These are phyloP conservation scores for Epichloe gansuensis DNA, from an alignment of 2,329 filamentous ascomycete species.

Conservation along the genomic window DNA sequence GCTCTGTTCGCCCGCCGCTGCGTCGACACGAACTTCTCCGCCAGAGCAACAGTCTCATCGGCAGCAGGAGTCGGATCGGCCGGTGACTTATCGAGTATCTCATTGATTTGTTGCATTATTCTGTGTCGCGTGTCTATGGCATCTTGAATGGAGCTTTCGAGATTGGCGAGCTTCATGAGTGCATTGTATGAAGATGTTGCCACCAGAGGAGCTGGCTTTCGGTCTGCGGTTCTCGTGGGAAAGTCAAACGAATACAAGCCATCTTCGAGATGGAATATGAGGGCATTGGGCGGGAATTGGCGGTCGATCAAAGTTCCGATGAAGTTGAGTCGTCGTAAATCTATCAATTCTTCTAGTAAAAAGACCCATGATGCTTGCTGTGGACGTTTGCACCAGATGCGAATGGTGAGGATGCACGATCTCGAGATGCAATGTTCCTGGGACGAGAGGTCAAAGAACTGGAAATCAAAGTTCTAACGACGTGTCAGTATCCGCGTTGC, in stretches of 20 bases:
- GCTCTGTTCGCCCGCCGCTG: slow-evolving; percentile 55
- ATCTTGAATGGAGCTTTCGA: slow-evolving; percentile 86
- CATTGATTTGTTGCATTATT: slow-evolving; percentile 67
- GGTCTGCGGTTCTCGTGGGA: slow-evolving; percentile 34
- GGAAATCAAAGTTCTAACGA: slow-evolving; percentile 68
- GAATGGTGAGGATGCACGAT: slow-evolving; percentile 50
- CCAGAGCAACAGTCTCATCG: slow-evolving; percentile 34
- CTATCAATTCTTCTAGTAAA: slow-evolving; percentile 59
- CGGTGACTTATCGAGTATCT: slow-evolving; percentile 31
- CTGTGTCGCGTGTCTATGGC: slow-evolving; percentile 63
- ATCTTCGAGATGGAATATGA: slow-evolving; percentile 76
- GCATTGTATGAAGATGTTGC: slow-evolving; percentile 74
- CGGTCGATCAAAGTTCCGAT: slow-evolving; percentile 60
- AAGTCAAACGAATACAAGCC: slow-evolving; percentile 76
- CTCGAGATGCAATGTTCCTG: slow-evolving; percentile 53
- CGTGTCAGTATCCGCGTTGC: neutral
- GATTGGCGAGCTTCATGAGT: slow-evolving; percentile 74
- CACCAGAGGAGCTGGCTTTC: slow-evolving; percentile 37
- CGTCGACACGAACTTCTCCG: slow-evolving; percentile 41
- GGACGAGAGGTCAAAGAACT: slow-evolving; percentile 62
- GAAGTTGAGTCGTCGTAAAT: slow-evolving; percentile 63
- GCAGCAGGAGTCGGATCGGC: slow-evolving; percentile 33
- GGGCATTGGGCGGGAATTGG: slow-evolving; percentile 65
- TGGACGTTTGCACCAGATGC: slow-evolving; percentile 57
- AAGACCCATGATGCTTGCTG: slow-evolving; percentile 40